Conservation (phyloP, 345 rosid species). For the Salix viminalis region DNA sequence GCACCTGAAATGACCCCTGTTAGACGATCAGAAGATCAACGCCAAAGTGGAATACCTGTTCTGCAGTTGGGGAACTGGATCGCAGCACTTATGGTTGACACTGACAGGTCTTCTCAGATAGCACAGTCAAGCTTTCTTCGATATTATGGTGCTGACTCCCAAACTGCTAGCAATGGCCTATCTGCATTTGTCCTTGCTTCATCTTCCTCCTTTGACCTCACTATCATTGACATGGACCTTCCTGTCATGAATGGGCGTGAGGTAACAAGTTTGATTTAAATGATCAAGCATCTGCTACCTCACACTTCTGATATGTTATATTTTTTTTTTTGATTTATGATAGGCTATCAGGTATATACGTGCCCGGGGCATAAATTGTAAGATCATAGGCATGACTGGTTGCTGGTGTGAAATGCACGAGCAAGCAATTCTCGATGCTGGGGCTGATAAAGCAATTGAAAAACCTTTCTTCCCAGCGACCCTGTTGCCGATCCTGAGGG, state of each 20-base stretch:
- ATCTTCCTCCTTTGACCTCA: slow-evolving; percentile 6
- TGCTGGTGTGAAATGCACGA: neutral
- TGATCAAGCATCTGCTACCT: neutral
- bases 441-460: slow-evolving; percentile 3
- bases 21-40: neutral
- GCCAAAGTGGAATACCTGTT: neutral
- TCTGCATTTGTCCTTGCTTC: slow-evolving; percentile 1
- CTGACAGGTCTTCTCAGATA: neutral
- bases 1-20: neutral
- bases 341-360: slow-evolving; percentile 11
- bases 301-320: neutral
- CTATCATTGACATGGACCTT: slow-evolving; percentile 3
- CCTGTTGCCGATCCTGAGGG: slow-evolving; percentile 12
- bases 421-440: slow-evolving; percentile 13
- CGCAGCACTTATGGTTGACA: slow-evolving; percentile 22
- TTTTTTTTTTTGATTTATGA: neutral
- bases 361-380: slow-evolving; percentile 4
- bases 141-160: slow-evolving; percentile 1
- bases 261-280: neutral
- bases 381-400: neutral
- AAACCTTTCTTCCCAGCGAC: slow-evolving; percentile 1
- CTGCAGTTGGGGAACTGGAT: slow-evolving; percentile 6
- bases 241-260: slow-evolving; percentile 17
- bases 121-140: neutral
- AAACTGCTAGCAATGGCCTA: neutral